A percentile compares a stretch with the other conserved stretches of the same genome.
Conservation (phyloP, 495 filamentous ascomycete species). For the Aspergillus ellipticus region DNA sequence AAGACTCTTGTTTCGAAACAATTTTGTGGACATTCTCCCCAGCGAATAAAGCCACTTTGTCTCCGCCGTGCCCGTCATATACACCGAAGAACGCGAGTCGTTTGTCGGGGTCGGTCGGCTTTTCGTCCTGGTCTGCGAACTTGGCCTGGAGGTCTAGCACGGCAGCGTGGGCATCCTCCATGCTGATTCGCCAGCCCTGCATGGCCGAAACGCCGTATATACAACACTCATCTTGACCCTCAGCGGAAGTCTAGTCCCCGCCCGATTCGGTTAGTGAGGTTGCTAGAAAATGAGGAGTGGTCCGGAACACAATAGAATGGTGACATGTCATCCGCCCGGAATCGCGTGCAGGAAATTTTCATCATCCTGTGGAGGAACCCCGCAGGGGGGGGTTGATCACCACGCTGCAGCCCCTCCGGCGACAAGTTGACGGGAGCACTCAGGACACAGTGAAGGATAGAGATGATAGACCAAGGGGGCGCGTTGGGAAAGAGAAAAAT, state of each 20-base stretch:
- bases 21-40: conserved; percentile 93
- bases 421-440: conserved; percentile 10
- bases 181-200: conserved; percentile 99
- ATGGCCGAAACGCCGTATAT: conserved; percentile 94
- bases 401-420: conserved; percentile 10
- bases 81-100: conserved; percentile 95
- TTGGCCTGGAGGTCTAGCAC: conserved; percentile 80
- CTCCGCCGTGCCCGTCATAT: conserved; percentile 95
- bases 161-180: conserved; percentile 94
- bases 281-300: background rate
- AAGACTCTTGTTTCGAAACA: conserved; percentile 87
- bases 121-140: conserved; percentile 50
- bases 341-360: conserved; percentile 16
- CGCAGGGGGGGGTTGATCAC: conserved; percentile 18
- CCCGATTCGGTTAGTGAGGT: conserved; percentile 10
- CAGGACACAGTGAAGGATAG: background rate
- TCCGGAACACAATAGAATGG: conserved; percentile 1
- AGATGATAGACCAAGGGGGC: background rate
- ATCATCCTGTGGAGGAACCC: conserved; percentile 17
- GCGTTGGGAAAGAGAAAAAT: background rate
- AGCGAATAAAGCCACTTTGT: conserved; percentile 90
- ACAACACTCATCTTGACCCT: conserved; percentile 88
- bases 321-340: conserved; percentile 9
- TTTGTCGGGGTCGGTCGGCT: conserved; percentile 59
- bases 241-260: conserved; percentile 66